phyloP scores from a whole-genome alignment of 2,329 filamentous ascomycete genomes.

The Trichoderma sp. region DNA sequence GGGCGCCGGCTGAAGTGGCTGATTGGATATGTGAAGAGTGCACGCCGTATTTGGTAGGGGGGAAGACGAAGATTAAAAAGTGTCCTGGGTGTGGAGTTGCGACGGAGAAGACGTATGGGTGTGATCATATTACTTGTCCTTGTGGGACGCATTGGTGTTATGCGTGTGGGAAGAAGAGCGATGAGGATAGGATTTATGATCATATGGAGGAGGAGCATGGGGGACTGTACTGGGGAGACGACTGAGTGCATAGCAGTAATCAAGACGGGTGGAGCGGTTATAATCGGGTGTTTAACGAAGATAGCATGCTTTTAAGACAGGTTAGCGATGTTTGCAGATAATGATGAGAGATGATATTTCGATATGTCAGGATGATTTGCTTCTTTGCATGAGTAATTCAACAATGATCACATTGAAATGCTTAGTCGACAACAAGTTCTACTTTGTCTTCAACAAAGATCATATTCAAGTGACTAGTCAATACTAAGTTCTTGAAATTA shows the following conservation, averaged over 20 bases:
- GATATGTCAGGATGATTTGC: neutral
- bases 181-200: constrained; percentile 33
- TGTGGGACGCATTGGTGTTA: constrained; percentile 42
- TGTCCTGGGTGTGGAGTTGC: constrained; percentile 40
- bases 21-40: constrained; percentile 46
- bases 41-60: constrained; percentile 17
- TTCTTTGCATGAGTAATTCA: neutral
- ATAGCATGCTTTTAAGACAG: neutral
- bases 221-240: constrained; percentile 27
- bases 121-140: constrained; percentile 41
- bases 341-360: neutral
- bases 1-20: constrained; percentile 36
- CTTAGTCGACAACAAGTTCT: too few relatives aligned
- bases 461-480: neutral
- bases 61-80: constrained; percentile 23
- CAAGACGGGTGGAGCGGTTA: neutral
- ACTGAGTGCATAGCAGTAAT: neutral
- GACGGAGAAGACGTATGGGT: constrained; percentile 39
- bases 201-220: constrained; percentile 38
- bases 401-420: too few relatives aligned
- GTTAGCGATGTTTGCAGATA: neutral
- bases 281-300: neutral
- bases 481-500: neutral
- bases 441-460: neutral
- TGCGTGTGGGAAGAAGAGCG: constrained; percentile 35